Percentiles rank a stretch among this genome's conserved stretches.
Evolutionary conservation across 192 early-diverging fungal genomes (phyloP).

Genomic region (Coemansia biformis): DNA sequence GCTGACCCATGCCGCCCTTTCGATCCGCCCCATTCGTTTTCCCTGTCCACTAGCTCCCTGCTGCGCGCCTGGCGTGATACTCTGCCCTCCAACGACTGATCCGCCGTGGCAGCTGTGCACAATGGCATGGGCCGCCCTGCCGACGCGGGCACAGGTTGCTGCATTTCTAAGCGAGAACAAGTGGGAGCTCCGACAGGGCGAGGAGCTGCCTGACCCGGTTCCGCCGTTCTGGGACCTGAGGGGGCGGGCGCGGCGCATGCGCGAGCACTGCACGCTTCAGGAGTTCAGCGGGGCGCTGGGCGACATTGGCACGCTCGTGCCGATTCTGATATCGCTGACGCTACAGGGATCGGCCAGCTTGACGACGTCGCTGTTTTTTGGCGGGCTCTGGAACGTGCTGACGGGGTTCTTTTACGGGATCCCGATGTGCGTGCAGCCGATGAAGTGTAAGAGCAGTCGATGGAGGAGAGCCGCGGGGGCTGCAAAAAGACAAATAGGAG

Average conservation of each 20-base stretch:
- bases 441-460: conserved; percentile 69
- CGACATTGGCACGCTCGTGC: conserved; percentile 78
- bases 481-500: too few species aligned
- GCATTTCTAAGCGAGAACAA: conserved; percentile 35
- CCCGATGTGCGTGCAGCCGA: conserved; percentile 89
- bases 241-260: conserved; percentile 33
- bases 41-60: too few species aligned
- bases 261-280: conserved; percentile 32
- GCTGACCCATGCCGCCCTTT: too few species aligned
- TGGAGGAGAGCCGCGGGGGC: too few species aligned
- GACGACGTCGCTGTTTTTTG: conserved; percentile 75
- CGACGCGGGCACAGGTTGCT: conserved; percentile 30
- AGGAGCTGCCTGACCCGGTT: conserved; percentile 23
- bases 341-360: conserved; percentile 68
- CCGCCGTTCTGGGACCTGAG: conserved; percentile 44
- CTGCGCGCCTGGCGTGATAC: too few species aligned
- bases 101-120: too few species aligned
- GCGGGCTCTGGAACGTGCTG: conserved; percentile 83
- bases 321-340: conserved; percentile 79
- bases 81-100: too few species aligned
- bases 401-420: conserved; percentile 71
- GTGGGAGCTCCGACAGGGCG: conserved; percentile 11
- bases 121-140: conserved; percentile 17
- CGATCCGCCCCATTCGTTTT: too few species aligned
- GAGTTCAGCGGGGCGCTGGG: conserved; percentile 65